Conservation (phyloP, 257 asterid genomes). For the Orobanche coerulescens region DNA sequence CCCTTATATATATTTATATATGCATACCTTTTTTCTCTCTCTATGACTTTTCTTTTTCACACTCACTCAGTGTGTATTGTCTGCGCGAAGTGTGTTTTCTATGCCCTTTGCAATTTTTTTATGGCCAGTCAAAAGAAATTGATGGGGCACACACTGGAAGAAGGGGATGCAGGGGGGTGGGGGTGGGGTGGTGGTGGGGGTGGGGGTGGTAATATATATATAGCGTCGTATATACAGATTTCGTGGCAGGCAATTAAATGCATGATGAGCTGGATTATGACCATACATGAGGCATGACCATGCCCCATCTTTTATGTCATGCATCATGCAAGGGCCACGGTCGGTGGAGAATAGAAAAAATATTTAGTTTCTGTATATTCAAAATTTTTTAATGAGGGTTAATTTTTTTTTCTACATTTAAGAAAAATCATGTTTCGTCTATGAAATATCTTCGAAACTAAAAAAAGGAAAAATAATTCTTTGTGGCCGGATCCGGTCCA, state of each 20-base stretch:
- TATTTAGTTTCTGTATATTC: background rate
- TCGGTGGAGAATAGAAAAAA: background rate
- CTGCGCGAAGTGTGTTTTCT: too few species aligned
- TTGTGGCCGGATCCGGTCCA: too few species aligned
- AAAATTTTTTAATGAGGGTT: too few species aligned
- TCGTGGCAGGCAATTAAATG: slow-evolving; percentile 18
- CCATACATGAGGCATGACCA: slow-evolving; percentile 24
- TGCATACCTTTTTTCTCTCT: slow-evolving; percentile 18
- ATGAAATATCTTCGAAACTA: too few species aligned
- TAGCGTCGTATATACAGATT: slow-evolving; percentile 14
- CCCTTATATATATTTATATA: background rate
- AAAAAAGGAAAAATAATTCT: too few species aligned
- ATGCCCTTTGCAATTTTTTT: too few species aligned
- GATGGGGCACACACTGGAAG: slow-evolving; percentile 10
- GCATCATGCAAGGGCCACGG: slow-evolving; percentile 16
- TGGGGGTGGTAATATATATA: too few species aligned
- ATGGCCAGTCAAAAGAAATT: slow-evolving; percentile 28
- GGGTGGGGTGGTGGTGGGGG: too few species aligned
- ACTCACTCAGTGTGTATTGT: slow-evolving; percentile 4
- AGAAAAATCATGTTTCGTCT: too few species aligned
- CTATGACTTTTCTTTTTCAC: background rate
- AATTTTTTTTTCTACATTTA: background rate
- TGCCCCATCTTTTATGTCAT: slow-evolving; percentile 18
- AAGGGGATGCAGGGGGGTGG: background rate
- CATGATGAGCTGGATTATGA: slow-evolving; percentile 36